phyloP scores from a whole-genome alignment of 345 rosid genomes.

The Anastatica hierochuntica region DNA sequence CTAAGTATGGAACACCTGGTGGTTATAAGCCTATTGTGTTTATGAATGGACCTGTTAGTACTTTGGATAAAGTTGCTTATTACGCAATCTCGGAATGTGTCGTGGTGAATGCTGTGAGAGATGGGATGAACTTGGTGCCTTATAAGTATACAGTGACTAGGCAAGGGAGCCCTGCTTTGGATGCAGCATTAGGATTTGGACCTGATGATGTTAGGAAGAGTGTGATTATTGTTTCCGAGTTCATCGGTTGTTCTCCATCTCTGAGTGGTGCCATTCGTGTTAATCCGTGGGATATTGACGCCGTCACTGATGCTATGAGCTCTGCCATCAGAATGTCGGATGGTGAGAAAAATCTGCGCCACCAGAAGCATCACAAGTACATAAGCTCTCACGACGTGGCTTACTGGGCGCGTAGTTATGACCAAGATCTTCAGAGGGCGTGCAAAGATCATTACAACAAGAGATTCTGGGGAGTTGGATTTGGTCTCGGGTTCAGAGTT shows the following conservation, averaged over 20 bases:
- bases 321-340: conserved; percentile 36
- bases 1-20: conserved; percentile 37
- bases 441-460: conserved; percentile 56
- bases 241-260: too few relatives aligned
- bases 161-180: conserved; percentile 57
- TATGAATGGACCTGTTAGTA: conserved; percentile 41
- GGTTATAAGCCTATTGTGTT: conserved; percentile 61
- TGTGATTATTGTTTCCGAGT: conserved; percentile 28
- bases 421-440: conserved; percentile 69
- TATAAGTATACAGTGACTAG: conserved; percentile 67
- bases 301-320: conserved; percentile 51
- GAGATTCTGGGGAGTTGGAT: conserved; percentile 71
- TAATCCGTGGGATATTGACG: conserved; percentile 69
- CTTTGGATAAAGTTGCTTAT: conserved; percentile 56
- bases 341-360: conserved; percentile 55
- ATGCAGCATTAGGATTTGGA: conserved; percentile 39
- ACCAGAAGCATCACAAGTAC: conserved; percentile 76
- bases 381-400: conserved; percentile 71
- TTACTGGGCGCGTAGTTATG: conserved; percentile 71
- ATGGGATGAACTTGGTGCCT: conserved; percentile 81
- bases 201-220: conserved; percentile 39
- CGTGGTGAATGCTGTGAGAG: conserved; percentile 68
- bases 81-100: conserved; percentile 65
- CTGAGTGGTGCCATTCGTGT: too few relatives aligned
- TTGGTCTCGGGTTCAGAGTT: too few relatives aligned